Percentiles rank a stretch among this genome's conserved stretches.
Conservation (phyloP, 2,329 filamentous ascomycete species). For the Neofusicoccum parvum region DNA sequence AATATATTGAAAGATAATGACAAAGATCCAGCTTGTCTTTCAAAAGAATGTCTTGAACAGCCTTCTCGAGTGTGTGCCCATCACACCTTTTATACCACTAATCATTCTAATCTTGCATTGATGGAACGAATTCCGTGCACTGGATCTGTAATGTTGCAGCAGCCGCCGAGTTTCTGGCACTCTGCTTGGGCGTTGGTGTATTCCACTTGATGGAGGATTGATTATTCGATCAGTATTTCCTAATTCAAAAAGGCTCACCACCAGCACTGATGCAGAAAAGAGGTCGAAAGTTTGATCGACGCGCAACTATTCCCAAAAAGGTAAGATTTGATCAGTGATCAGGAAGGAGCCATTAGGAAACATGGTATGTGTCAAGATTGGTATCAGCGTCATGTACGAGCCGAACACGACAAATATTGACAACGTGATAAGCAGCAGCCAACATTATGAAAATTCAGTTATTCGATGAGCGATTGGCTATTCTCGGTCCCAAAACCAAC, state of each 20-base stretch:
- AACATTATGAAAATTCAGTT: no score
- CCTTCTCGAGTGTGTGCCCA: neutral
- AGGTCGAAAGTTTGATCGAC: neutral
- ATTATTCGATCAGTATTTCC: neutral
- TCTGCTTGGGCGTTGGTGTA: no score
- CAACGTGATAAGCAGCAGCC: no score
- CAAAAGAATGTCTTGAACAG: no score
- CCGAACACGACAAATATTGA: no score
- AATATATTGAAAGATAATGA: no score
- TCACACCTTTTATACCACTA: neutral
- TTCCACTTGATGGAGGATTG: neutral
- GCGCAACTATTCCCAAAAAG: neutral
- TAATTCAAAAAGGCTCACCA: neutral
- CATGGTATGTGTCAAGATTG: neutral
- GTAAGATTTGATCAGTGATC: conserved; percentile 15
- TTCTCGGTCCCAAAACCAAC: no score
- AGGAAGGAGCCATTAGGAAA: neutral
- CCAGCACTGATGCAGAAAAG: neutral
- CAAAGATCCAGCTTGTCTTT: neutral
- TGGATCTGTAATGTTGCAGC: no score
- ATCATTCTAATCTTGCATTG: neutral
- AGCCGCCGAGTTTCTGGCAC: no score
- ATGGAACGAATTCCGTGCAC: neutral
- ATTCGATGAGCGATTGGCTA: no score
- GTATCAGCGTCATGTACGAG: no score